Conservation (phyloP, 2,329 filamentous ascomycete species). For the Diaporthe sp. region DNA sequence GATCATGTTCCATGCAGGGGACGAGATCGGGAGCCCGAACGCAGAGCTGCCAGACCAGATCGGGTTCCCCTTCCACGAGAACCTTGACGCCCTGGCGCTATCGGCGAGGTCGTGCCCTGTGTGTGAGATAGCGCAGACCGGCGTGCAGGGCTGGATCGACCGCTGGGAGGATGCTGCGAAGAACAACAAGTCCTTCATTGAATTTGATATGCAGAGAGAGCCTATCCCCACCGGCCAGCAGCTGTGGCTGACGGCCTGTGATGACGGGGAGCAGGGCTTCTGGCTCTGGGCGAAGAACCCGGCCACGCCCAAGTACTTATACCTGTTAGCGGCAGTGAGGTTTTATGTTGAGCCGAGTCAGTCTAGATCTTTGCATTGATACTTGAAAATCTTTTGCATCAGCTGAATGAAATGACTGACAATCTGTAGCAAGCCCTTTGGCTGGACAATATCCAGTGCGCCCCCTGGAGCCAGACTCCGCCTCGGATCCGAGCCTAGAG, state of each 20-base stretch:
- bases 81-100: background rate
- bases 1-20: background rate
- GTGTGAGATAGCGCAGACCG: slow-evolving; percentile 10
- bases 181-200: slow-evolving; percentile 4
- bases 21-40: background rate
- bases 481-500: background rate
- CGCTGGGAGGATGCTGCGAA: slow-evolving; percentile 16
- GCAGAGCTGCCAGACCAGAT: background rate
- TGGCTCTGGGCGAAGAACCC: slow-evolving; percentile 13
- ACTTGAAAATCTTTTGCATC: background rate
- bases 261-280: slow-evolving; percentile 10
- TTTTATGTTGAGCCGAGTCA: background rate
- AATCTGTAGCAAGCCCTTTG: background rate
- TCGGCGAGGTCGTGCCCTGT: slow-evolving; percentile 20
- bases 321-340: slow-evolving; percentile 19
- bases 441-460: background rate
- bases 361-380: background rate
- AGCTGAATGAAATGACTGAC: background rate
- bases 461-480: slow-evolving; percentile 7
- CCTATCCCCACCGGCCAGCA: background rate
- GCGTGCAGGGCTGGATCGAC: slow-evolving; percentile 6
- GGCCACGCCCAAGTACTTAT: background rate
- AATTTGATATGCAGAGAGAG: background rate
- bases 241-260: slow-evolving; percentile 7
- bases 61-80: background rate